phyloP scores from a whole-genome alignment of 768 basidiomycete genomes.

The Podaxis mareebaensis region DNA sequence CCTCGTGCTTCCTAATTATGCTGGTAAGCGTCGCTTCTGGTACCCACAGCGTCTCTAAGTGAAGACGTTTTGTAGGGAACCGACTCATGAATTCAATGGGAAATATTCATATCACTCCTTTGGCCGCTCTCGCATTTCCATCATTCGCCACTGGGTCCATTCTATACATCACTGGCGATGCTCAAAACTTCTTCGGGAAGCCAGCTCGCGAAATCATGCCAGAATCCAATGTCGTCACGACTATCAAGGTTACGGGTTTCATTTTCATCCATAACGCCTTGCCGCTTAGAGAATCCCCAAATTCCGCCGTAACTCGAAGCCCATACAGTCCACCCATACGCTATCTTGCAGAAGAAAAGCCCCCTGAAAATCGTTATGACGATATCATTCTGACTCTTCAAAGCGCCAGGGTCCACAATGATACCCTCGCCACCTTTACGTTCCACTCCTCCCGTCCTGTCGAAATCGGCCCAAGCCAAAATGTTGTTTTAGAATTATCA shows the following conservation, averaged over 20 bases:
- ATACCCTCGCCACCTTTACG: constrained; percentile 53
- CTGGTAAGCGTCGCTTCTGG: constrained; percentile 31
- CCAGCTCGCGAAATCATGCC: constrained; percentile 58
- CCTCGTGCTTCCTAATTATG: constrained; percentile 59
- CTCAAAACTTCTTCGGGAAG: constrained; percentile 46
- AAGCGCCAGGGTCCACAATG: constrained; percentile 42
- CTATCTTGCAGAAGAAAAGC: constrained; percentile 49
- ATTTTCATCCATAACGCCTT: constrained; percentile 53
- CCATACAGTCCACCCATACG: constrained; percentile 64
- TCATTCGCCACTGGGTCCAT: constrained; percentile 54
- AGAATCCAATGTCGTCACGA: constrained; percentile 49
- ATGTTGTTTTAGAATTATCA: constrained; percentile 54
- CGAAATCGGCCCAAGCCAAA: constrained; percentile 47
- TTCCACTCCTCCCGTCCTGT: constrained; percentile 39
- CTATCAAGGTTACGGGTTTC: constrained; percentile 52
- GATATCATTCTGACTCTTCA: constrained; percentile 30
- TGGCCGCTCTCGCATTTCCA: constrained; percentile 59
- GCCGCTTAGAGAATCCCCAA: constrained; percentile 43
- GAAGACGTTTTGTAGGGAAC: constrained; percentile 33
- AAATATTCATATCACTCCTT: constrained; percentile 56
- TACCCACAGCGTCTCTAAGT: no score
- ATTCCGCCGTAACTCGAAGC: constrained; percentile 24
- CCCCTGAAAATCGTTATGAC: constrained; percentile 10
- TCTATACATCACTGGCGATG: constrained; percentile 62
- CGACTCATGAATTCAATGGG: constrained; percentile 64